Evolutionary conservation across 345 rosid genomes (phyloP), one percentile per base, ranked within the genome.

Genomic region (Salix brachista): DNA sequence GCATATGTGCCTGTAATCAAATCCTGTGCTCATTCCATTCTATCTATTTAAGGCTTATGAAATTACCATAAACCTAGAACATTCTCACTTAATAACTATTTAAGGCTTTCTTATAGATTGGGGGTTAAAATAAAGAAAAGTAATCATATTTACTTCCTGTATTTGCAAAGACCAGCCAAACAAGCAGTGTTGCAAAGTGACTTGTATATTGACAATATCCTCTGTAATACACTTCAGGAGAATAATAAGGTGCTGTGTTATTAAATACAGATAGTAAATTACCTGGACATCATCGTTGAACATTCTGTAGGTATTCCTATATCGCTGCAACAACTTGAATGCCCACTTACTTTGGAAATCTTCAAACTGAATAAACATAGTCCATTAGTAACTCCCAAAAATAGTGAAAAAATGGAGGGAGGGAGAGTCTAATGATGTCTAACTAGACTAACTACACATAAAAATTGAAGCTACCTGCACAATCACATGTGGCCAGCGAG

Each of bases 311-410:
- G 83, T 79, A 81, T 80, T 80, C 87, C 99, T 91, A 72, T 91
- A 96, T 32, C 96, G 88, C 90, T 91, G 98, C 89, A 96, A 84
- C 79, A 96, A 84, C 90, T 93, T 93, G 87, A 96, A 91, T 64
- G 99, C 99, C 99, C 99, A 96, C 87, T 96, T 96, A 93, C 99
- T 96, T 85, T 96, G 98, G 84, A 96, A 96, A 88, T 96, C 99
- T 87, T 96, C 99, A 83, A 96, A 96, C 98, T 96, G 87, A 80
- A 83, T 70, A 77, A 70, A 77, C 71, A 62, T 26, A 66, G 46
- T 65, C 25, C 52, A 46, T 71, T 64, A 80, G 67, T 37, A 71
- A 28, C 26, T 56, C 32, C 69, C 26, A 42, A 16, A 17, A 41
- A 76, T 69, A 52, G 67, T 61, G 42, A 56, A 8, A 60, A 19